Percentiles rank a stretch among this genome's conserved stretches.
Conservation (phyloP, 163 green algal genomes). For the Prototheca wickerhamii region DNA sequence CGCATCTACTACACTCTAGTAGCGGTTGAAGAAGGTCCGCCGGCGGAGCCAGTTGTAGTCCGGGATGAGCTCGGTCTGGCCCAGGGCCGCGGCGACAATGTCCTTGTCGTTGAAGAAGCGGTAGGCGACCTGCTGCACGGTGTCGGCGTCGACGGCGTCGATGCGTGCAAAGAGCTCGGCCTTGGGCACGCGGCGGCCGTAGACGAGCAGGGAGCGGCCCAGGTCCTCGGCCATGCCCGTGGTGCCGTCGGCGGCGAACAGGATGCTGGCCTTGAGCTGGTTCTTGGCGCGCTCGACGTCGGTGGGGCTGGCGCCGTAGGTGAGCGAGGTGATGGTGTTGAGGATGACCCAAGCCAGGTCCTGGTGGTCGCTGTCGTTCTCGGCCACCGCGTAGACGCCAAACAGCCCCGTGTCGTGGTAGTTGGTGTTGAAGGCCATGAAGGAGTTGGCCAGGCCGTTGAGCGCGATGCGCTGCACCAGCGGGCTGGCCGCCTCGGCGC, state of each 20-base stretch:
- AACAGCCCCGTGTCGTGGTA: conserved; percentile 97
- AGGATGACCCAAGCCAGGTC: conserved; percentile 77
- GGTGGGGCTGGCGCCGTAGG: conserved; percentile 69
- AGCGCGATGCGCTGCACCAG: conserved; percentile 76
- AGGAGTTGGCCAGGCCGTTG: conserved; percentile 77
- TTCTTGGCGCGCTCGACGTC: conserved; percentile 86
- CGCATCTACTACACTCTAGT: conserved; percentile 37
- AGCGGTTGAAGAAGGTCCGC: conserved; percentile 90
- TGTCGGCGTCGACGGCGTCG: conserved; percentile 82
- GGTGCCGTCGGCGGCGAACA: conserved; percentile 69
- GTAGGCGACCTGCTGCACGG: conserved; percentile 80
- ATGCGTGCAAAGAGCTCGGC: conserved; percentile 97
- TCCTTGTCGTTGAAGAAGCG: conserved; percentile 87
- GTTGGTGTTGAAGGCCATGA: conserved; percentile 99
- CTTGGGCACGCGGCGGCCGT: conserved; percentile 88
- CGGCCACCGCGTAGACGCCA: conserved; percentile 80
- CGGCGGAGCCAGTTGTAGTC: conserved; percentile 96
- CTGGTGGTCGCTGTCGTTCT: conserved; percentile 40
- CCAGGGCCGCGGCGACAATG: conserved; percentile 29
- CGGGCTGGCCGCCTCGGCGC: conserved; percentile 41
- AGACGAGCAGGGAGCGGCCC: conserved; percentile 86
- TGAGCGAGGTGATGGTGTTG: conserved; percentile 60
- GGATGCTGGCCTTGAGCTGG: conserved; percentile 82
- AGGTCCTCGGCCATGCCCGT: conserved; percentile 72
- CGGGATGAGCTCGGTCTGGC: conserved; percentile 78